These are phyloP conservation scores for Yamadazyma siamensis DNA, from an alignment of 1,139 yeast species.

Conservation along the genomic window DNA sequence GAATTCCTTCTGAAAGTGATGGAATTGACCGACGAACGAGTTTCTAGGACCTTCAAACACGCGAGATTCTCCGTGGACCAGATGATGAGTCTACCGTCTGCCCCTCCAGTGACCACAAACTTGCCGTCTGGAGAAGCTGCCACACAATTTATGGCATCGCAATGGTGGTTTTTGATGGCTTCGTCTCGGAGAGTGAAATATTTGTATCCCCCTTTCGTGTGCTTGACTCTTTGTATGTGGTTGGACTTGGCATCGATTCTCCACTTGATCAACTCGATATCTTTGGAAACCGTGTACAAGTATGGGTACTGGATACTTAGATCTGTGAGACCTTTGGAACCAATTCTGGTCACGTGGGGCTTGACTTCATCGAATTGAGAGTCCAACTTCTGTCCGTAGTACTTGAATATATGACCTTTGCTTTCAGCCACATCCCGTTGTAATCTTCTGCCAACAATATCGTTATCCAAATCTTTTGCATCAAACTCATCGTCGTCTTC, in stretches of 20 bases:
- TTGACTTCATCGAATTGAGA: constrained; percentile 40
- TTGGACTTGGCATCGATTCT: constrained; percentile 31
- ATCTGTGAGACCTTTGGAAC: constrained; percentile 55
- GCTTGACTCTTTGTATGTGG: constrained; percentile 62
- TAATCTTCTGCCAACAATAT: constrained; percentile 74
- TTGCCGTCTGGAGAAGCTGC: constrained; percentile 88
- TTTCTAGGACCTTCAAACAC: constrained; percentile 72
- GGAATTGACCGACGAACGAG: constrained; percentile 70
- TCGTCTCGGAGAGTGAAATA: constrained; percentile 33
- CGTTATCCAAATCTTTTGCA: constrained; percentile 90
- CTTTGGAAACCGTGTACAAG: constrained; percentile 83
- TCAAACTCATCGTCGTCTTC: constrained; percentile 65
- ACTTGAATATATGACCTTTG: constrained; percentile 77
- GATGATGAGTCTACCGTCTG: constrained; percentile 72
- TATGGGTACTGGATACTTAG: constrained; percentile 53
- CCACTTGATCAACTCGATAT: constrained; percentile 79
- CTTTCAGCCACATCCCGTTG: constrained; percentile 88
- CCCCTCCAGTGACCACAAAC: constrained; percentile 87
- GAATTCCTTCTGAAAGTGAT: constrained; percentile 74
- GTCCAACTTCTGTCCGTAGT: constrained; percentile 48
- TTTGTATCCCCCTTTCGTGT: constrained; percentile 60
- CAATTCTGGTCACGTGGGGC: constrained; percentile 50
- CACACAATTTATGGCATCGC: constrained; percentile 69
- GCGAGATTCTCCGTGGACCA: constrained; percentile 83
- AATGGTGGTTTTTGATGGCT: constrained; percentile 59